Evolutionary conservation across 2,329 filamentous ascomycete genomes (phyloP), one percentile per base, ranked within the genome.

Genomic region (Penicillium polonicum): DNA sequence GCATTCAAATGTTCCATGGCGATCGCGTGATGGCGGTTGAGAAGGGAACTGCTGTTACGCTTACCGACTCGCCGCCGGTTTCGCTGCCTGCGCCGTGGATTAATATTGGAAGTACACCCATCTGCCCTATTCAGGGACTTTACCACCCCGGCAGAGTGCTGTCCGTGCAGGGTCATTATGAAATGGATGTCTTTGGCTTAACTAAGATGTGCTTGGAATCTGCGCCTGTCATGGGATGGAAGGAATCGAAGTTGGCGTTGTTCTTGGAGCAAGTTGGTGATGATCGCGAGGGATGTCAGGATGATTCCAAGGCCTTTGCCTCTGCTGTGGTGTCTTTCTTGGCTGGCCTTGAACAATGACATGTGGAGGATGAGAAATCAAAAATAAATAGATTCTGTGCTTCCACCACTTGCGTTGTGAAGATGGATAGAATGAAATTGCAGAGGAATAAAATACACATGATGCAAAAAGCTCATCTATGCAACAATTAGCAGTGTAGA

Each of bases 1-100:
- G 65, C 17, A 67, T 67, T 49, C 63, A 67, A 50, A 67, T 67
- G 63, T 67, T 67, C 52, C 65, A 67, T 36, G 65, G 65, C 10
- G 65, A 67, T 35, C 63, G 65, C 2, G 65, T 67, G 6, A 67
- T 67, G 62, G 65, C 65, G 1, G 62, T 67, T 46, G 65, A 65
- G 42, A 67, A 65, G 35, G 65, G 65, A 8, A 48, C 56, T 10
- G 25, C 52, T 19, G 59, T 63, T 23, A 54, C 60, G 7, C 48
- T 67, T 25, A 56, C 41, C 10, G 62, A 66, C n/a, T 58, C 57
- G 23, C 65, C 60, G 21, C 65, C 65, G 13, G 65, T 67, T 19
- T 67, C 62, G 5, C 44, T 66, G 6, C 65, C 65, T 21, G 62
- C 62, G 1, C 63, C 65, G 1, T 68, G 65, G 65, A 63, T 67